Conservation (phyloP, 2,329 filamentous ascomycete genomes). For the Hymenoscyphus fraxineus region DNA sequence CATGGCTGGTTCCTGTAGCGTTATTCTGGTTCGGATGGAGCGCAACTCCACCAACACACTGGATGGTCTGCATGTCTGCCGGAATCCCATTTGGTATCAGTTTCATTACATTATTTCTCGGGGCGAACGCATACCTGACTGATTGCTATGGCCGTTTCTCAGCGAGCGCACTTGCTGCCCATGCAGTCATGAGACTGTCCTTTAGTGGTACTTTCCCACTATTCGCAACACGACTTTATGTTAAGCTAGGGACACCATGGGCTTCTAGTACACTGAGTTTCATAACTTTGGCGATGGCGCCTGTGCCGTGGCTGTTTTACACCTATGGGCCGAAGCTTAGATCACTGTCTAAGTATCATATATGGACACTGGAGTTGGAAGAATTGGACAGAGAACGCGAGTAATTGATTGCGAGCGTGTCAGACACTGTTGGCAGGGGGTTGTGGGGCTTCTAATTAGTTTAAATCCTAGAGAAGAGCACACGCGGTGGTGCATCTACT, state of each 20-base stretch:
- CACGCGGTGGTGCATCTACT: too few relatives aligned
- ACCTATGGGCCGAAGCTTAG: not conserved
- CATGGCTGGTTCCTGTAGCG: constrained; percentile 70
- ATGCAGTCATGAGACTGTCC: constrained; percentile 70
- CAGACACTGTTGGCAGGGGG: too few relatives aligned
- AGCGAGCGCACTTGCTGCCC: constrained; percentile 73
- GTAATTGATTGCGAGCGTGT: too few relatives aligned
- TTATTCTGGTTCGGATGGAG: constrained; percentile 89
- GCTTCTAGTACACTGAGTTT: not conserved
- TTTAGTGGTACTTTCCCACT: constrained; percentile 78
- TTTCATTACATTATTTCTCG: constrained; percentile 43
- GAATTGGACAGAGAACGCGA: too few relatives aligned
- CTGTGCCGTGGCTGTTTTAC: not conserved
- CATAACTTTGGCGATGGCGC: not conserved
- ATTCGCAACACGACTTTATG: constrained; percentile 57
- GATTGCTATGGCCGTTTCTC: constrained; percentile 72
- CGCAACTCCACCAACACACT: constrained; percentile 67
- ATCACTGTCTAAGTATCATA: not conserved
- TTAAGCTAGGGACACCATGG: not conserved
- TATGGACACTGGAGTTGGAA: not conserved
- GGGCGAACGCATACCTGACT: constrained; percentile 73
- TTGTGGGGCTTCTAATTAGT: too few relatives aligned
- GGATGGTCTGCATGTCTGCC: constrained; percentile 70
- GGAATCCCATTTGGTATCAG: constrained; percentile 65
- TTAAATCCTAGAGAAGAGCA: too few relatives aligned